These are phyloP conservation scores for Penicillium italicum DNA, from an alignment of 2,329 filamentous ascomycete species.

Conservation along the genomic window DNA sequence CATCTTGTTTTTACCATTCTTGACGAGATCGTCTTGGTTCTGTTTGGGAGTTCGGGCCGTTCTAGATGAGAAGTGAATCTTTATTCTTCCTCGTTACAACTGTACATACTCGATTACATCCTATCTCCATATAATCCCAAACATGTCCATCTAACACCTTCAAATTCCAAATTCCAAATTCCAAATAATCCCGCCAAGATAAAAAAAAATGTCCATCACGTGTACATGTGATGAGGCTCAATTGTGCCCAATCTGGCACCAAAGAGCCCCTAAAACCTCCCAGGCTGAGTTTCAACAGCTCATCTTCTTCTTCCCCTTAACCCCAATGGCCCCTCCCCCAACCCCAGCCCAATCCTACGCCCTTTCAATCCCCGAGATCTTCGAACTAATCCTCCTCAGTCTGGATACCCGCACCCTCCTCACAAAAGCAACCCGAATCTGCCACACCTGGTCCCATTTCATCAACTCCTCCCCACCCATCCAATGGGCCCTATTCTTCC, in stretches of 20 bases:
- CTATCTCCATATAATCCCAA: background rate
- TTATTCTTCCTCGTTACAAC: background rate
- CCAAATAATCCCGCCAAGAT: background rate
- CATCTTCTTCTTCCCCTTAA: background rate
- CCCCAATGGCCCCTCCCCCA: background rate
- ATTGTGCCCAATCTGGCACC: background rate
- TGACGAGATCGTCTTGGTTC: slow-evolving; percentile 64
- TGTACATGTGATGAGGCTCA: background rate
- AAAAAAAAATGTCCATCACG: background rate
- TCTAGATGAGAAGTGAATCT: slow-evolving; percentile 5
- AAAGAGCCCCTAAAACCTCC: background rate
- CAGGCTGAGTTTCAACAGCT: background rate
- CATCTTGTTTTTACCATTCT: slow-evolving; percentile 68
- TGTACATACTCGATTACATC: slow-evolving; percentile 2
- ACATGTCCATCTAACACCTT: background rate
- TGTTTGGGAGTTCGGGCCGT: slow-evolving; percentile 50
- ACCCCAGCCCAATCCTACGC: background rate
- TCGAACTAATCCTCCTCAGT: slow-evolving; percentile 7
- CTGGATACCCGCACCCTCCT: slow-evolving; percentile 8
- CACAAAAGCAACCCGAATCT: slow-evolving; percentile 2
- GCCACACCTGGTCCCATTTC: background rate
- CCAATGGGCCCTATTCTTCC: slow-evolving; percentile 4
- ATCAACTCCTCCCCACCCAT: background rate
- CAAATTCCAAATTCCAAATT: background rate
- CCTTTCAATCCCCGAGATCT: slow-evolving; percentile 3